Base-by-base conservation (phyloP, 331 rosid species). In the Phaseolus coccineus region DNA sequence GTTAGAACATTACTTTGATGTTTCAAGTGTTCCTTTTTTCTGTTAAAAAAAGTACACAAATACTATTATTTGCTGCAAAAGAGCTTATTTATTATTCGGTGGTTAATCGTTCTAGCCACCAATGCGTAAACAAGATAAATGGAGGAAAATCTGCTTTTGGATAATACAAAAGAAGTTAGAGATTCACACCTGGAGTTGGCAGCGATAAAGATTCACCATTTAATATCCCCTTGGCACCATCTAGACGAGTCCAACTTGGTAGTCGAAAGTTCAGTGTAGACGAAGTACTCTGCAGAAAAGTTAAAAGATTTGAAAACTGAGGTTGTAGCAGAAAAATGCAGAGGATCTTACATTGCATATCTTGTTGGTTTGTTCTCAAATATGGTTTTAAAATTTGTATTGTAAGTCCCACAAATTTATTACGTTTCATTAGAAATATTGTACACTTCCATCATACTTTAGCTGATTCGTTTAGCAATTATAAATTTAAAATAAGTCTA, bases 231-330 rank as follows among this genome's bases (percentile, higher is more conserved):
- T 81, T 85, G 15, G 96, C 91, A 39, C 85, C 90, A 67, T 69
- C 55, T 1, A 46, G 10, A 28, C 9, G 44, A 3, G 97, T 91
- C 99, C 99, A 95, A 42, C 86, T 82, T n/a, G 99, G 99, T 6
- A 93, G 9, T 42, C 99, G 91, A 37, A 95, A 67, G 71, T 93
- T 90, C 79, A 94, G 78, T 37, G 85, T 82, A 28, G 97, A 92
- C 11, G 77, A 75, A 58, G 50, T 64, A 22, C 74, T 88, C 96
- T 89, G 84, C 73, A 82, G 30, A 69, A 19, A 19, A 46, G 27
- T 27, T 14, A 78, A 46, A 78, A 46, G 22, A 69, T 33, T 31
- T 48, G 42, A 11, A 28, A 69, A 16, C 25, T 70, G 22, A 19
- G 22, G 22, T 19, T 30, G 25, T 16, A n/a, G 62, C 52, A 63